Percentiles rank a stretch among this genome's conserved stretches.
Conservation (phyloP, 768 basidiomycete genomes). For the Paxillus involutus region DNA sequence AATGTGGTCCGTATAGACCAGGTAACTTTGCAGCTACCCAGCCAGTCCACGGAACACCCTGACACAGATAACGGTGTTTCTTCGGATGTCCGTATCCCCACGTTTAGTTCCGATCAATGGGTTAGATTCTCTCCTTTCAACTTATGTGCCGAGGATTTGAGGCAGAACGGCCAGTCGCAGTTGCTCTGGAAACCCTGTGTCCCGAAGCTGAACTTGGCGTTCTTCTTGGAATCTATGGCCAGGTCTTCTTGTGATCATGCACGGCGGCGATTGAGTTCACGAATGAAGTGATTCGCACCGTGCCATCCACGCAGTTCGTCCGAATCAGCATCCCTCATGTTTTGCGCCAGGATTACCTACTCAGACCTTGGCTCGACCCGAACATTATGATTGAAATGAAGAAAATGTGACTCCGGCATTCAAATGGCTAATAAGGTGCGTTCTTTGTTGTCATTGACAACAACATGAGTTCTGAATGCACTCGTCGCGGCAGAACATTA, state of each 20-base stretch:
- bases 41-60: neutral
- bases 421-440: conserved; percentile 11
- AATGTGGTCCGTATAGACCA: conserved; percentile 22
- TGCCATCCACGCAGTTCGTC: neutral
- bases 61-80: neutral
- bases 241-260: conserved; percentile 3
- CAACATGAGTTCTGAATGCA: conserved; percentile 24
- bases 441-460: conserved; percentile 24
- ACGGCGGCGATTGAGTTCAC: conserved; percentile 21
- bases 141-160: neutral
- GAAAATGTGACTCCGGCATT: conserved; percentile 3
- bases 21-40: conserved; percentile 11
- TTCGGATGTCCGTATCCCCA: neutral
- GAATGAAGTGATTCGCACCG: conserved; percentile 25
- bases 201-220: neutral
- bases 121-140: conserved; percentile 11
- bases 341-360: conserved; percentile 14
- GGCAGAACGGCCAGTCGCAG: conserved; percentile 2
- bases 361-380: conserved; percentile 1
- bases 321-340: neutral
- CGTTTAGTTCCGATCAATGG: neutral
- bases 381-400: conserved; percentile 6
- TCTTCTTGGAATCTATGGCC: conserved; percentile 6
- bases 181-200: neutral
- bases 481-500: conserved; percentile 15